Conservation (phyloP, 257 asterid genomes). For the Nicotiana obtusifolia region DNA sequence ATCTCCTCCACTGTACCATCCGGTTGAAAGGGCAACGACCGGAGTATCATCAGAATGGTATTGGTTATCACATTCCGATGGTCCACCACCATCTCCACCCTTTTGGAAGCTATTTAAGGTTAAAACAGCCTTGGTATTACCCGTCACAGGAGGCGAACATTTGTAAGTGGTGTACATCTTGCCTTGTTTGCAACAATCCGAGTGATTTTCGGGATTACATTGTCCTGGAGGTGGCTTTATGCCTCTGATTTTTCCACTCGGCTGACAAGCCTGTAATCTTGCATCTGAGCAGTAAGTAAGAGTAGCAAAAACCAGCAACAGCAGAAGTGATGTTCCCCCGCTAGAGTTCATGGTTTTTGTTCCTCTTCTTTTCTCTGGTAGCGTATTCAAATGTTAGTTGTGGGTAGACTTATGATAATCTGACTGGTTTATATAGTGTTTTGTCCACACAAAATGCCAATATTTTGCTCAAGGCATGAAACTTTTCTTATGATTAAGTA, state of each 20-base stretch:
- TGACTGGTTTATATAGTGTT: too few species aligned
- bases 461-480: too few species aligned
- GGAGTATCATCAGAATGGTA: constrained; percentile 33
- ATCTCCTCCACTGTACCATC: constrained; percentile 30
- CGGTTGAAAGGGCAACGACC: constrained; percentile 37
- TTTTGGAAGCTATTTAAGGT: constrained; percentile 36
- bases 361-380: neutral
- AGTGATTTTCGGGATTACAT: constrained; percentile 34
- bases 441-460: too few species aligned
- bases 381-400: neutral
- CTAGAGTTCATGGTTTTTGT: neutral
- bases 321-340: neutral
- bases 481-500: neutral
- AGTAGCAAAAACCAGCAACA: constrained; percentile 10
- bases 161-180: constrained; percentile 30
- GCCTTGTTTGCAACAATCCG: constrained; percentile 32
- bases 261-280: constrained; percentile 26
- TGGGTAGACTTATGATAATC: neutral
- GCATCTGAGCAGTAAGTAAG: neutral
- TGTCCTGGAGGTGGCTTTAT: constrained; percentile 35
- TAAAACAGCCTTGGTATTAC: constrained; percentile 27
- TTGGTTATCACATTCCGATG: constrained; percentile 33
- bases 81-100: constrained; percentile 44
- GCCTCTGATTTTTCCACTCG: constrained; percentile 33
- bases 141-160: constrained; percentile 28